These are phyloP conservation scores for Nicotiana tabacum DNA, from an alignment of 257 asterid species.

Conservation along the genomic window DNA sequence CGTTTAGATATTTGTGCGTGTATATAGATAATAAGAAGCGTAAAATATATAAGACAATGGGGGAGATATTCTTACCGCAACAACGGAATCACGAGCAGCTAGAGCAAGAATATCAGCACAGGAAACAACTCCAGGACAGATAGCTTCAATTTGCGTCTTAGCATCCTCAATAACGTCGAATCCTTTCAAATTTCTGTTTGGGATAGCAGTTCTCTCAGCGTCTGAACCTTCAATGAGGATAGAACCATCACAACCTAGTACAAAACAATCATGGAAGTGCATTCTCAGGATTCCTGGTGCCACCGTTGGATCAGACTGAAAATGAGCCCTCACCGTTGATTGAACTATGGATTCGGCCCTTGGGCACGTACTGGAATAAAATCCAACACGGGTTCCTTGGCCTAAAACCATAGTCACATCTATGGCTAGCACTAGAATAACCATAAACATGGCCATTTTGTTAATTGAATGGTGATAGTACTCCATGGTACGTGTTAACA, in stretches of 20 bases:
- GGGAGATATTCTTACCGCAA: slow-evolving; percentile 23
- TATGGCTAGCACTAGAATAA: slow-evolving; percentile 11
- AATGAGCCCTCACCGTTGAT: slow-evolving; percentile 44
- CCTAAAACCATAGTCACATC: slow-evolving; percentile 30
- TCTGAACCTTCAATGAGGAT: slow-evolving; percentile 50
- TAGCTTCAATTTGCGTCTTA: slow-evolving; percentile 56
- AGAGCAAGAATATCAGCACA: slow-evolving; percentile 88
- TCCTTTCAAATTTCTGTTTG: slow-evolving; percentile 50
- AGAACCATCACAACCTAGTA: slow-evolving; percentile 84
- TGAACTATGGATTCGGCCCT: slow-evolving; percentile 55
- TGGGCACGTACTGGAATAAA: slow-evolving; percentile 63
- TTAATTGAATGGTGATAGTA: not conserved
- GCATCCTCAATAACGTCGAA: slow-evolving; percentile 71
- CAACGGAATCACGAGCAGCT: slow-evolving; percentile 86
- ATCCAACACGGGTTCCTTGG: slow-evolving; percentile 74
- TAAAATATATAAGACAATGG: not conserved
- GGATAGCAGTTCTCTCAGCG: slow-evolving; percentile 49
- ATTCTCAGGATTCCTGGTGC: slow-evolving; percentile 75
- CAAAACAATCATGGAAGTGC: slow-evolving; percentile 92
- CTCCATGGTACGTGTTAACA: not conserved
- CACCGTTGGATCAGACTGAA: slow-evolving; percentile 37
- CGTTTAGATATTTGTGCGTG: no score
- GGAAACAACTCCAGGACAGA: slow-evolving; percentile 70
- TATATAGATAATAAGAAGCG: not conserved
- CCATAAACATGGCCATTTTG: not conserved